Base-by-base conservation (phyloP, 2,329 filamentous ascomycete species). In the Cladophialophora immunda region DNA sequence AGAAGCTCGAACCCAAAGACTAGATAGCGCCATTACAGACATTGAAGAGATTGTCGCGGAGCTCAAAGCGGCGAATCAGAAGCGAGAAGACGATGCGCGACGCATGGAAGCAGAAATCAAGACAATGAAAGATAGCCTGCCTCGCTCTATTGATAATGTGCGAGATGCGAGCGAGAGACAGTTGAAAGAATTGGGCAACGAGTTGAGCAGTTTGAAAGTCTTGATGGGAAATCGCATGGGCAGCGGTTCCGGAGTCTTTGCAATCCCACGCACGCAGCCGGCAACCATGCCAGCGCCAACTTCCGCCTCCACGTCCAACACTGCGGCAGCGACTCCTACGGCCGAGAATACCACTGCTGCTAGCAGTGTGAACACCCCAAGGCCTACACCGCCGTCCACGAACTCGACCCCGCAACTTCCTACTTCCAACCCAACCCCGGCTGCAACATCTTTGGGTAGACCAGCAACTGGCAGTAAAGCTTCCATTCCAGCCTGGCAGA, bases 181-280 rank as follows among this genome's bases (percentile, higher is more conserved):
- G 57, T 82, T 99, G 66, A 91, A 89, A 78, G 95, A 98, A 74
- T 87, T 99, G 71, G 92, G 92, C 72, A 87, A 85, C 6, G 95
- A 99, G 80, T 84, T 99, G 74, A 93, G 92, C 83, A 97, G 94
- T 77, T 82, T 99, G 74, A 98, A 97, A 85, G 92, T 92, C 2
- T 84, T 99, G 61, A 88, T 99, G 58, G 84, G 84, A 36, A 90
- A 89, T 77, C 81, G 88, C 52, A 83, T 90, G 53, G 81, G 82
- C 69, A 77, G 65, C 30, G 25, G 41, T 15, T 58, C 63, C 15
- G 60, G 55, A 45, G 38, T 29, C 11, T 67, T 74, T 65, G 71
- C 38, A 13, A 70, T 73, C 65, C 62, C 76, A 67, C 75, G 77
- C 25, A 66, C 72, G 32, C 66, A 73, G 58, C 76, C 80, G 53